Conservation (phyloP, 176 grass and related monocot species). For the Typha latifolia region DNA sequence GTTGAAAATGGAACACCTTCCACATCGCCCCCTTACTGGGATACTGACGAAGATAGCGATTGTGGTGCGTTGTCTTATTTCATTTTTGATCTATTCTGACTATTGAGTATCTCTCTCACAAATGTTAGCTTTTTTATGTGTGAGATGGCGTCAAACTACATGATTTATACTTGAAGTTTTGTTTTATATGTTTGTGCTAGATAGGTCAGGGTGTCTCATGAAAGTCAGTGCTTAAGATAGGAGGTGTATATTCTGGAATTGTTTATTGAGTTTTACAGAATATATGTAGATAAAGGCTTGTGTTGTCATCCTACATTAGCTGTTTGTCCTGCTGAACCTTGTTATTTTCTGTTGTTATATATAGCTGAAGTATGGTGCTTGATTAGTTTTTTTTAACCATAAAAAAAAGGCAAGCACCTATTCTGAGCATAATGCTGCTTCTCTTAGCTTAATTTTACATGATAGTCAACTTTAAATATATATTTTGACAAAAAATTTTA, state of each 20-base stretch:
- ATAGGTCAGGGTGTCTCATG: no score
- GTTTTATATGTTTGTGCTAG: no score
- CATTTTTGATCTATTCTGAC: slow-evolving; percentile 8
- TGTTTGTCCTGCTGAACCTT: slow-evolving; percentile 6
- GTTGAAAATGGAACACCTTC: slow-evolving; percentile 85
- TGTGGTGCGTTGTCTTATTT: slow-evolving; percentile 44
- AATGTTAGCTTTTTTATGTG: slow-evolving; percentile 10
- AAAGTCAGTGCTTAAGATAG: no score
- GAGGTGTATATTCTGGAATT: no score
- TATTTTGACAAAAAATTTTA: no score
- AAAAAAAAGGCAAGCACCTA: no score
- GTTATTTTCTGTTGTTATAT: slow-evolving; percentile 11
- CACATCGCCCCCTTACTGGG: slow-evolving; percentile 73
- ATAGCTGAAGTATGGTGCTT: slow-evolving; percentile 5
- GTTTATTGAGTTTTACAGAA: background rate
- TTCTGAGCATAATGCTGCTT: no score
- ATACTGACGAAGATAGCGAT: slow-evolving; percentile 68
- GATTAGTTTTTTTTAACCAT: no score
- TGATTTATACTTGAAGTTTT: no score
- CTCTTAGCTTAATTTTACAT: no score
- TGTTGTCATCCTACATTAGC: slow-evolving; percentile 4
- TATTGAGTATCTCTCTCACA: background rate
- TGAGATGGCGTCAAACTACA: background rate
- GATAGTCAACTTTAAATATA: no score
- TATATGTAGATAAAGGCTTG: background rate